phyloP scores from a whole-genome alignment of 2,329 filamentous ascomycete genomes.

The Apiospora pterosperma region DNA sequence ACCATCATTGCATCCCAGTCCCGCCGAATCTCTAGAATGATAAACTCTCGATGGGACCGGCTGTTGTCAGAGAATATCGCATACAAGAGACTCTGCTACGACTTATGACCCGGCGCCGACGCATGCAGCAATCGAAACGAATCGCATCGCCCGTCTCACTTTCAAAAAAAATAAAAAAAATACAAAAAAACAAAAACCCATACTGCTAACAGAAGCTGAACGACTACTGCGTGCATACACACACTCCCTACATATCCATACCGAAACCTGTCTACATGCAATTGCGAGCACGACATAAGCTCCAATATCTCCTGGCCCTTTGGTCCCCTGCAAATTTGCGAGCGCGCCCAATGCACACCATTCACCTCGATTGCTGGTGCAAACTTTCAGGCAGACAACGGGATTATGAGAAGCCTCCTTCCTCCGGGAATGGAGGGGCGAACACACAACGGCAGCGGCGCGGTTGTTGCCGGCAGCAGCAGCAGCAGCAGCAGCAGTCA shows the following conservation, averaged over 20 bases:
- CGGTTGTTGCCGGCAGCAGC: slow-evolving; percentile 17
- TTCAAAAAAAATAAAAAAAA: slow-evolving; percentile 4
- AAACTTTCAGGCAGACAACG: slow-evolving; percentile 33
- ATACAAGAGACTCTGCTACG: slow-evolving; percentile 9
- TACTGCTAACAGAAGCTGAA: not conserved
- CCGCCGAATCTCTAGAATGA: not conserved
- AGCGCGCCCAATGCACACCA: slow-evolving; percentile 22
- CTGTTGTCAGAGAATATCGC: slow-evolving; percentile 14
- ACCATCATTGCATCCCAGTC: not conserved
- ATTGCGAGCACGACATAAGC: slow-evolving; percentile 14
- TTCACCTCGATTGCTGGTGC: slow-evolving; percentile 19
- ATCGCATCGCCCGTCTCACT: slow-evolving; percentile 10
- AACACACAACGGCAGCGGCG: slow-evolving; percentile 33
- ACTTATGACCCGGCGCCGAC: slow-evolving; percentile 18
- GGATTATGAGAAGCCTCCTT: slow-evolving; percentile 42
- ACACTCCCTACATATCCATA: not conserved
- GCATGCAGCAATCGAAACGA: not conserved
- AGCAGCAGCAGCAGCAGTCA: not conserved
- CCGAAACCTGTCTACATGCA: slow-evolving; percentile 11
- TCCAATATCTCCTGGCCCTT: not conserved
- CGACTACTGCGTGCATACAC: not conserved
- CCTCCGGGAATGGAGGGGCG: slow-evolving; percentile 44
- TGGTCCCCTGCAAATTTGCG: slow-evolving; percentile 17
- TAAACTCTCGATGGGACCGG: slow-evolving; percentile 4
- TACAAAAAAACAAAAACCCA: too few relatives aligned